Evolutionary conservation across 177 flowering plant species (phyloP), one percentile per base, ranked within the genome.

Genomic region (Telopea speciosissima): DNA sequence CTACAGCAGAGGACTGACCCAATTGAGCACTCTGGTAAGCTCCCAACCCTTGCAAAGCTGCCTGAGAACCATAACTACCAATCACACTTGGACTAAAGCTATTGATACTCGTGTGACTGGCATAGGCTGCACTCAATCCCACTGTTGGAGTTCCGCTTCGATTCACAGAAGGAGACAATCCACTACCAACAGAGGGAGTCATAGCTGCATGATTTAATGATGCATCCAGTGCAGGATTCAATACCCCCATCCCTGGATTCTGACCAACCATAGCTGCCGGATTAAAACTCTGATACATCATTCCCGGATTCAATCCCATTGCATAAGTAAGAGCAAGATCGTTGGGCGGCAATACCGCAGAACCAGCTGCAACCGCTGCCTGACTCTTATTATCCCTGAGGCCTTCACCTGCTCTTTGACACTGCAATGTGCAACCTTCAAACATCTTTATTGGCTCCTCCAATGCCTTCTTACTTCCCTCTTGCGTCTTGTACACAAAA

Each of bases 401-500:
- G 24, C 77, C 79, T 10, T 83, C 88, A 1, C 66, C 36, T 0
- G 83, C 84, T 45, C 54, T 75, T 58, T 75, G 75, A 65, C 86
- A 83, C 5, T 77, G 78, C 77, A 85, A 72, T 10, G 42, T 67
- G 44, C 77, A 66, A 3, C 83, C 83, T 12, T 82, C 83, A 65
- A 85, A 79, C 42, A 63, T 22, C 78, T 83, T 85, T 3, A 62
- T 24, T 0, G 85, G 85, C 73, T 85, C 86, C 67, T 85, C 81
- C 73, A 85, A 65, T 1, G 86, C 86, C 70, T 75, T 83, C 72
- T 69, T 83, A 13, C 69, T 73, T n/a, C 86, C 83, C 44, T 83
- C 86, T 1, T 52, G 23, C 12, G 79, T 79, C 73, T 76, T 83
- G 58, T 83, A 85, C 21, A 79, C 68, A 59, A 85, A 77, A 16